A percentile compares a stretch with the other conserved stretches of the same genome.
phyloP scores from a whole-genome alignment of 2,329 filamentous ascomycete species.

The Annulohypoxylon truncatum region DNA sequence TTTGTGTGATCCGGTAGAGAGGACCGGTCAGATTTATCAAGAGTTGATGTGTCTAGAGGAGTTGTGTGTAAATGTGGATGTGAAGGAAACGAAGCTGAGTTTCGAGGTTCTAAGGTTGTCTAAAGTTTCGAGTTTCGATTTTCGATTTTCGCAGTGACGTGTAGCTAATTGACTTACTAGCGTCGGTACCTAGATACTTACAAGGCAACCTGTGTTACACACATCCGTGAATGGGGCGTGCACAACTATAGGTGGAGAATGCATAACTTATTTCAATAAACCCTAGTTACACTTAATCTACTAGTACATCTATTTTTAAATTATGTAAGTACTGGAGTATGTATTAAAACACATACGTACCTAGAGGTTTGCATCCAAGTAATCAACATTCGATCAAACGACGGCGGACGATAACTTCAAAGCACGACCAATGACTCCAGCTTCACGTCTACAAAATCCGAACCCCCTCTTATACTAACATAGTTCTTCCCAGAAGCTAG shows the following conservation, averaged over 20 bases:
- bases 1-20: neutral
- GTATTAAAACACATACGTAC: too few species aligned
- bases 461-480: slow-evolving; percentile 43
- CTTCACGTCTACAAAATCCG: slow-evolving; percentile 35
- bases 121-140: neutral
- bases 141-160: slow-evolving; percentile 22
- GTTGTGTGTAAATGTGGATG: neutral
- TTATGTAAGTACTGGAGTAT: neutral
- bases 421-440: slow-evolving; percentile 41
- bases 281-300: too few species aligned
- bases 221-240: too few species aligned
- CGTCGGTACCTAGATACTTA: neutral
- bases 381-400: neutral
- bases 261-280: too few species aligned
- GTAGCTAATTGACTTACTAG: slow-evolving; percentile 15
- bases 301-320: neutral
- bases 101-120: neutral
- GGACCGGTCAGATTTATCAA: neutral
- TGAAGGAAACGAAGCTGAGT: neutral
- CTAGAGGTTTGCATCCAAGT: too few species aligned
- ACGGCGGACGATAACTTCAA: too few species aligned
- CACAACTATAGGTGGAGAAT: too few species aligned
- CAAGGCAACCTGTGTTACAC: too few species aligned
- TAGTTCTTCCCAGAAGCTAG: slow-evolving; percentile 48
- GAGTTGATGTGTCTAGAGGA: slow-evolving; percentile 7